Base-by-base conservation (phyloP, 2,329 filamentous ascomycete genomes). In the Venturia nashicola region DNA sequence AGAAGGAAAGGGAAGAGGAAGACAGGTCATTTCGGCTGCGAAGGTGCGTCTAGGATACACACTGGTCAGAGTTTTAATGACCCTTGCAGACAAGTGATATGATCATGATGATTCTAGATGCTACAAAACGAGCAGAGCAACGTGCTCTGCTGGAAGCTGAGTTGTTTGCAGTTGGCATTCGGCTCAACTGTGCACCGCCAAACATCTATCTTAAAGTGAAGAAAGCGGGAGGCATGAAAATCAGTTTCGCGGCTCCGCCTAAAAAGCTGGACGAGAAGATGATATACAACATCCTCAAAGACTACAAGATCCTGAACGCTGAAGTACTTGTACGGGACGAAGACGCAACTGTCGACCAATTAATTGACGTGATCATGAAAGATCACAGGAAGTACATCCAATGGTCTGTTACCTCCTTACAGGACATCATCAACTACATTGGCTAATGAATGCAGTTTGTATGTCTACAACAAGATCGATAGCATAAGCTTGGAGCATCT, bases 381-480 rank as follows among this genome's bases (percentile, higher is more conserved):
- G 91, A 97, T 73, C 94, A 99, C 80, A 83, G 94, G 72, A 99
- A 96, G 76, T 99, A 99, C 80, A 97, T 99, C 80, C 84, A 84
- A 73, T 88, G 86, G 80, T 80, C 70, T 64, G 70, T 66, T 51
- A 12, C 4, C 11, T 27, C 12, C 39, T 51, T 23, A 9, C 43
- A 61, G 1, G 32, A 39, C 2, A 39, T 18, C 9, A 5, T 46
- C 20, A 6, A 85, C 82, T 70, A 74, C 87, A 1, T 12, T 34
- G n/a, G 18, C 51, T 57, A 20, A 57, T 14, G 14, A 18, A 2
- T 12, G 16, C 40, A 81, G 90, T 72, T 82, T 99, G 40, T 99
- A 99, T 77, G 93, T 97, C 40, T 99, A 99, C 86, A 99, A 99
- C 87, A 99, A 99, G 79, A 96, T 99, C 78, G 94, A 99, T 78